These are phyloP conservation scores for Calonectria honghensis DNA, from an alignment of 2,329 filamentous ascomycete genomes.

Conservation along the genomic window DNA sequence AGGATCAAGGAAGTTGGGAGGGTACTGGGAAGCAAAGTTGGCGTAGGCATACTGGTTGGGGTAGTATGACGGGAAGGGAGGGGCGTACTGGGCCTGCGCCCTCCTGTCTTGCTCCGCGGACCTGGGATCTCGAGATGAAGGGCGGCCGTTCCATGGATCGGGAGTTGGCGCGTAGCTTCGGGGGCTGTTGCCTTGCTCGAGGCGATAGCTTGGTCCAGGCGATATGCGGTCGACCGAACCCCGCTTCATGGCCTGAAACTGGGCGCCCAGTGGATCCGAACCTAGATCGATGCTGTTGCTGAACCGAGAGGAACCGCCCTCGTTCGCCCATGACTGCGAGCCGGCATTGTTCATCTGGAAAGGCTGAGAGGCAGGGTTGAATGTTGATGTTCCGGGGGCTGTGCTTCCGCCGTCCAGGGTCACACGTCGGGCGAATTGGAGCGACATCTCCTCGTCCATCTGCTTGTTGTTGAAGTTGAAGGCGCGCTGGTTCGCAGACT, in stretches of 20 bases:
- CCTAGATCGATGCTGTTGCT: constrained; percentile 58
- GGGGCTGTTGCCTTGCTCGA: constrained; percentile 55
- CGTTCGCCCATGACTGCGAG: constrained; percentile 67
- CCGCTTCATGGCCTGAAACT: constrained; percentile 58
- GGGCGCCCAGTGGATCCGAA: constrained; percentile 55
- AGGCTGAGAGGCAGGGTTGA: constrained; percentile 59
- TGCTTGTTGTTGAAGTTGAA: constrained; percentile 63
- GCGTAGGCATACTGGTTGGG: constrained; percentile 55
- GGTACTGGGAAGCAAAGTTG: constrained; percentile 60
- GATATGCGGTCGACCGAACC: constrained; percentile 64
- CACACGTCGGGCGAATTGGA: constrained; percentile 59
- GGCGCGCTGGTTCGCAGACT: constrained; percentile 61
- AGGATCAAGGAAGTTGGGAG: constrained; percentile 60
- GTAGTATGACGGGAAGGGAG: constrained; percentile 58
- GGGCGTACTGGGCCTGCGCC: constrained; percentile 56
- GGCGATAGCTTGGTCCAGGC: constrained; percentile 55
- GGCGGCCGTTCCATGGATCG: constrained; percentile 63
- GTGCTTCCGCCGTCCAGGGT: constrained; percentile 57
- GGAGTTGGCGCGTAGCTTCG: constrained; percentile 55
- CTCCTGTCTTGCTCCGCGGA: constrained; percentile 64
- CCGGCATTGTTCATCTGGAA: constrained; percentile 70
- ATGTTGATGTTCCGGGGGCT: constrained; percentile 45
- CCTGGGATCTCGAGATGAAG: constrained; percentile 59
- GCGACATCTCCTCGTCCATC: constrained; percentile 61
- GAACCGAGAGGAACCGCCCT: constrained; percentile 52